Conservation (phyloP, 768 basidiomycete genomes). For the Lepiota venenata region DNA sequence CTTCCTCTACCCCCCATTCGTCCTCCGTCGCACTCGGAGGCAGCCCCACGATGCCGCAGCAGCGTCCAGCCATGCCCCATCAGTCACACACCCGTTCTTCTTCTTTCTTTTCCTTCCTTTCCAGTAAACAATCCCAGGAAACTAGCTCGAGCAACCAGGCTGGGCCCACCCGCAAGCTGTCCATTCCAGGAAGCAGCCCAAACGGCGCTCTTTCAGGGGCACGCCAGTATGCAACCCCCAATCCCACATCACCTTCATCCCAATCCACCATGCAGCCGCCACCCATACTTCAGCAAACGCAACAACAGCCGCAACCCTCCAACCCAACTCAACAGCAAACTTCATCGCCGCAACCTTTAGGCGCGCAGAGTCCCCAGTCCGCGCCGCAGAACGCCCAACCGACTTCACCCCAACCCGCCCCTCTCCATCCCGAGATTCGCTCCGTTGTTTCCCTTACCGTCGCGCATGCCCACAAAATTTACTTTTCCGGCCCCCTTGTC, state of each 20-base stretch:
- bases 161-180: neutral
- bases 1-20: conserved; percentile 16
- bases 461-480: conserved; percentile 81
- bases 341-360: conserved; percentile 15
- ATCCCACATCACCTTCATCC: conserved; percentile 7
- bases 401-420: conserved; percentile 26
- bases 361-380: conserved; percentile 8
- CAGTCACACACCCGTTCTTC: conserved; percentile 49
- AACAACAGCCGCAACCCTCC: conserved; percentile 1
- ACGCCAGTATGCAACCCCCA: conserved; percentile 7
- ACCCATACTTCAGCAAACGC: conserved; percentile 13
- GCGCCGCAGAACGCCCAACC: no score
- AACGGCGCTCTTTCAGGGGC: conserved; percentile 13
- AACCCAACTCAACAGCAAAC: neutral
- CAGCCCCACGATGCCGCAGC: conserved; percentile 10
- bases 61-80: conserved; percentile 18
- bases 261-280: conserved; percentile 11
- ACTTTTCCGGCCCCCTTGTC: conserved; percentile 82
- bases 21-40: conserved; percentile 13
- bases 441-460: conserved; percentile 72
- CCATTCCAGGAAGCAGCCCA: conserved; percentile 8
- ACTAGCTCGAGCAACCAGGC: neutral
- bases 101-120: conserved; percentile 63
- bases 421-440: conserved; percentile 78
- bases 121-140: conserved; percentile 26